Evolutionary conservation across 1,139 yeast species (phyloP).

Genomic region (Nakaseomyces glabratus): DNA sequence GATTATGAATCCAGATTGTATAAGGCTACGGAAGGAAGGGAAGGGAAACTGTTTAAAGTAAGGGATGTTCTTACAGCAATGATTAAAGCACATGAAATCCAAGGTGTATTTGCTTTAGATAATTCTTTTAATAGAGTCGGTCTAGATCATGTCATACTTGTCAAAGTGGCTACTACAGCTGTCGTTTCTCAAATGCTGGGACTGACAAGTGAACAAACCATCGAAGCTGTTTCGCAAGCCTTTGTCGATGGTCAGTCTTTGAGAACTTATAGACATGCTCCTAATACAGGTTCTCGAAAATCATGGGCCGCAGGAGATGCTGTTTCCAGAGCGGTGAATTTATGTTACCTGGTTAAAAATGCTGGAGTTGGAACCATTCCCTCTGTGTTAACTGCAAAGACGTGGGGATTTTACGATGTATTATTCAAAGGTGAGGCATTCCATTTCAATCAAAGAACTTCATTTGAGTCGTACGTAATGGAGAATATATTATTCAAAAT

Average conservation of each 20-base stretch:
- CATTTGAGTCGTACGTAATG: slow-evolving; percentile 52
- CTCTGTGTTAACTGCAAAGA: slow-evolving; percentile 45
- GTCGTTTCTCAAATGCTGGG: slow-evolving; percentile 49
- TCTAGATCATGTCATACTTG: slow-evolving; percentile 50
- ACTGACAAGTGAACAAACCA: slow-evolving; percentile 41
- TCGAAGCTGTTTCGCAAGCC: slow-evolving; percentile 49
- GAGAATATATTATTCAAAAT: slow-evolving; percentile 52
- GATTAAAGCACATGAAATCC: slow-evolving; percentile 57
- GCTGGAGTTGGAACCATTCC: slow-evolving; percentile 48
- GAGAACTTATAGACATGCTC: slow-evolving; percentile 54
- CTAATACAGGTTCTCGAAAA: slow-evolving; percentile 53
- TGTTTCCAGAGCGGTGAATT: slow-evolving; percentile 48
- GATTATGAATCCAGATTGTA: slow-evolving; percentile 45
- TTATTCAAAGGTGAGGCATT: slow-evolving; percentile 45
- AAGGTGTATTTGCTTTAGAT: slow-evolving; percentile 48
- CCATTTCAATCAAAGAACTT: slow-evolving; percentile 39
- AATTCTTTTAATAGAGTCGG: slow-evolving; percentile 53
- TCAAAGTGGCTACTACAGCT: slow-evolving; percentile 54
- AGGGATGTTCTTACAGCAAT: slow-evolving; percentile 44
- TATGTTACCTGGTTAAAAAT: slow-evolving; percentile 43
- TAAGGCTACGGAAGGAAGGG: slow-evolving; percentile 35
- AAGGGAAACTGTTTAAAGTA: slow-evolving; percentile 38
- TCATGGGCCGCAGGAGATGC: slow-evolving; percentile 66
- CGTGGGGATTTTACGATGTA: slow-evolving; percentile 57
- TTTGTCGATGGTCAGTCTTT: slow-evolving; percentile 51